Evolutionary conservation across 768 basidiomycete genomes (phyloP), one percentile per base, ranked within the genome.

Genomic region (Calocera viscosa): DNA sequence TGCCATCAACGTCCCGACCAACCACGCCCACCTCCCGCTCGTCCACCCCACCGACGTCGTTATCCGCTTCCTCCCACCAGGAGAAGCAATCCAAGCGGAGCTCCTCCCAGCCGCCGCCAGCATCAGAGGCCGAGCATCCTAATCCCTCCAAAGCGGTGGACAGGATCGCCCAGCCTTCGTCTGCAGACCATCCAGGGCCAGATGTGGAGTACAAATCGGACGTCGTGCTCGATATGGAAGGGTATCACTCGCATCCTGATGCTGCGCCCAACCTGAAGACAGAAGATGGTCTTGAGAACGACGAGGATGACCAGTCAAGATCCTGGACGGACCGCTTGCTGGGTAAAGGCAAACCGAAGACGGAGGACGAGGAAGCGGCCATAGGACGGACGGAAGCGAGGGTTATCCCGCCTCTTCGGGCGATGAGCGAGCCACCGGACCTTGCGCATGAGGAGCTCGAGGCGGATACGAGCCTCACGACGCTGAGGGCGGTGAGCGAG

Each of bases 211-310:
- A 60, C 53, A 60, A 32, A 26, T 7, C 24, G 14, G 53, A 60
- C 30, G 53, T 60, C 5, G 53, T 60, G 53, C 53, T 60, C 53
- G 53, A 60, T 32, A 60, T 60, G 53, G 53, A 60, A 19, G 53
- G 53, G 22, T 60, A 60, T 60, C 53, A 60, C 30, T 11, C 30
- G 26, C 53, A 60, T 19, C 53, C 53, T 2, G 53, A 60, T 19
- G 53, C 53, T 7, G 53, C 53, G 11, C 53, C 74, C 10, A 68
- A 72, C 16, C 32, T 75, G 2, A 73, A 73, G 2, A 75, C 76
- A 66, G 75, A 75, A 0, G 70, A 73, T 28, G 64, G 72, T 2
- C 65, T 68, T 16, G 71, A 72, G 68, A 72, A 70, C 40, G 69
- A 71, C 2, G 71, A 69, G 60, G 69, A 28, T 30, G 74, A 73